Conservation (phyloP, 164 flowering plant species). For the Santalum album region DNA sequence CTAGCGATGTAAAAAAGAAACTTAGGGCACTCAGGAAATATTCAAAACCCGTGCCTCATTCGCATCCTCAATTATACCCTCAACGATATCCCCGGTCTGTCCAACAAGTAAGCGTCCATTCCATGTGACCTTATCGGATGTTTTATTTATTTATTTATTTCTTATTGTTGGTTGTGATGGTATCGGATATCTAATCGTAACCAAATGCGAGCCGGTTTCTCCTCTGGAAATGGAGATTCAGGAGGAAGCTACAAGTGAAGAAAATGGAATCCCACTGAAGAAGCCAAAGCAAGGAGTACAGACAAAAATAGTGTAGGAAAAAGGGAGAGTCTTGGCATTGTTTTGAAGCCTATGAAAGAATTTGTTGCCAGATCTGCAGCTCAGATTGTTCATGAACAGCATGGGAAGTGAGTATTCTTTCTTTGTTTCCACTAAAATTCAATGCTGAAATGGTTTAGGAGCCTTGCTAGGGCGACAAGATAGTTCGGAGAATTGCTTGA, state of each 20-base stretch:
- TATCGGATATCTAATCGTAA: conserved; percentile 45
- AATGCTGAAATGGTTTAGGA: too few species aligned
- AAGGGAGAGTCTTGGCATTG: conserved; percentile 35
- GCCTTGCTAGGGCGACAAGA: too few species aligned
- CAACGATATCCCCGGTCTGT: conserved; percentile 63
- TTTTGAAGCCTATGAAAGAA: conserved; percentile 79
- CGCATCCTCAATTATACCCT: conserved; percentile 63
- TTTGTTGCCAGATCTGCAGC: conserved; percentile 69
- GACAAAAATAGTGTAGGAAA: conserved; percentile 12
- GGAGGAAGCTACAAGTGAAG: conserved; percentile 29
- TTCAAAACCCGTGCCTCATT: conserved; percentile 77
- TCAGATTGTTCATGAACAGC: conserved; percentile 75
- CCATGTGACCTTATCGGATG: too few species aligned
- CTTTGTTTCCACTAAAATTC: too few species aligned
- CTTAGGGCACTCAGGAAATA: conserved; percentile 60
- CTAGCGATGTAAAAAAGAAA: conserved; percentile 73
- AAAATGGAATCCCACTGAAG: conserved; percentile 20
- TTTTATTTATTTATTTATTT: background rate
- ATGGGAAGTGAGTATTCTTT: conserved; percentile 53
- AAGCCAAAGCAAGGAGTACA: conserved; percentile 24
- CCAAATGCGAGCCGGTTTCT: conserved; percentile 71
- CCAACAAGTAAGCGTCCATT: conserved; percentile 48
- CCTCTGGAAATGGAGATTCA: conserved; percentile 66
- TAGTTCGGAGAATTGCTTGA: too few species aligned
- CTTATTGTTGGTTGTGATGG: background rate